phyloP scores from a whole-genome alignment of 352 stramenopile genomes.

The Globisporangium paddicum region DNA sequence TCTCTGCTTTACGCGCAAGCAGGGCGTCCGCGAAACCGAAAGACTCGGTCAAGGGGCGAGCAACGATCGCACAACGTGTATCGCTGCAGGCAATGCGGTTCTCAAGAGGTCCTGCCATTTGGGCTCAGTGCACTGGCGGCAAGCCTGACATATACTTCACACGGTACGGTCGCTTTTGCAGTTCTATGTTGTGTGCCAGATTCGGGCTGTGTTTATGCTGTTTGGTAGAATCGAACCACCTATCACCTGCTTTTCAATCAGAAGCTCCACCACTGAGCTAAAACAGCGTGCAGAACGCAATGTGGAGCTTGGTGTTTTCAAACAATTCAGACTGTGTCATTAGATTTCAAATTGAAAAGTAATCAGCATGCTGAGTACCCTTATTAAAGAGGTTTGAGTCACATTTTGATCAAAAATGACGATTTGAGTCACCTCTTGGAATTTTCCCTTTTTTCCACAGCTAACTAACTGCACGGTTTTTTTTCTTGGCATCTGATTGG shows the following conservation, averaged over 20 bases:
- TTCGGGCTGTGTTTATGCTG: neutral
- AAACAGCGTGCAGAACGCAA: slow-evolving; percentile 2
- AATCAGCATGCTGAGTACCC: neutral
- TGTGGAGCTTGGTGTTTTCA: neutral
- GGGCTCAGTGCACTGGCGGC: neutral
- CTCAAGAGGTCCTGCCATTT: neutral
- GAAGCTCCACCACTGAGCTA: neutral
- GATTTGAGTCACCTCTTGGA: slow-evolving; percentile 1
- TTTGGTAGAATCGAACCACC: neutral
- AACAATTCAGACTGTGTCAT: neutral
- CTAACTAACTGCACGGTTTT: too few species aligned
- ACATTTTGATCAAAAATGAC: neutral
- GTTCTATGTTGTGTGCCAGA: neutral
- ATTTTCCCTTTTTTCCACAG: too few species aligned
- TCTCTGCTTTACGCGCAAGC: neutral
- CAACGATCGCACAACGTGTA: neutral
- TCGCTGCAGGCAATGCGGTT: neutral
- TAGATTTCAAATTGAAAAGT: neutral
- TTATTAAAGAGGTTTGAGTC: neutral
- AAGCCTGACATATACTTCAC: neutral
- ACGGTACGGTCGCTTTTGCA: neutral
- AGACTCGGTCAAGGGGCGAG: neutral
- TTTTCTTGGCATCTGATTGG: too few species aligned
- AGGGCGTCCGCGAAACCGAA: neutral
- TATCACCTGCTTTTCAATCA: neutral